Evolutionary conservation across 805 yeast genomes (phyloP), one percentile per base, ranked within the genome.

Genomic region (Myxozyma vanderwaltii): DNA sequence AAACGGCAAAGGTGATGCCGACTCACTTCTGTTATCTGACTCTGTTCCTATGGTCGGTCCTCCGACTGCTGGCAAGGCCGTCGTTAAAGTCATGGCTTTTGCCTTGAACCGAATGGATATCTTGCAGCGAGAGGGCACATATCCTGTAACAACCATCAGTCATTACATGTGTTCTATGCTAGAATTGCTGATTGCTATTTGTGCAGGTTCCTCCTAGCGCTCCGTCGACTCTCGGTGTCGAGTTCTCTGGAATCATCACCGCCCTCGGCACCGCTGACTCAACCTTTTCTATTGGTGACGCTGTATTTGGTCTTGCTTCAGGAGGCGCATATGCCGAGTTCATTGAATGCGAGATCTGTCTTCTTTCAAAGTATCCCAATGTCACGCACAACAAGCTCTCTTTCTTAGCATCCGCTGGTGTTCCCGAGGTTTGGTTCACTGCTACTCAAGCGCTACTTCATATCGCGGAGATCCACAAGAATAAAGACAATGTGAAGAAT

Each of bases 321-420:
- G 76, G 77, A 10, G 79, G 79, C 5, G 73, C 77, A 3, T 74
- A 73, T 54, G 76, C 77, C 6, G 74, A 74, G 63, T 70, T 65
- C 45, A 70, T 74, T 15, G 69, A 64, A 1, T 71, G 74, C 45
- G 63, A 69, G 21, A 41, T 66, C 3, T 52, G 54, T 24, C 67
- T 69, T 10, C 56, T 75, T 39, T 49, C 66, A 19, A 62, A 59
- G 7, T 52, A 67, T 13, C 75, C 76, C 17, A 27, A 45, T 39
- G 38, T 19, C 21, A 45, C 50, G 17, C 19, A 31, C 35, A 24
- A 49, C 44, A 1, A 61, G 3, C 21, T 75, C 45, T 43, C 67
- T 8, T 56, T 65, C 50, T 59, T 58, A 1, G 64, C 63, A 12
- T 75, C 75, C 1, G 75, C 77, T 1, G 66, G 71, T 0, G 56